Percentiles rank a stretch among this genome's conserved stretches.
Evolutionary conservation across 129 eudicot genomes (phyloP).

Genomic region (Arctium minus): DNA sequence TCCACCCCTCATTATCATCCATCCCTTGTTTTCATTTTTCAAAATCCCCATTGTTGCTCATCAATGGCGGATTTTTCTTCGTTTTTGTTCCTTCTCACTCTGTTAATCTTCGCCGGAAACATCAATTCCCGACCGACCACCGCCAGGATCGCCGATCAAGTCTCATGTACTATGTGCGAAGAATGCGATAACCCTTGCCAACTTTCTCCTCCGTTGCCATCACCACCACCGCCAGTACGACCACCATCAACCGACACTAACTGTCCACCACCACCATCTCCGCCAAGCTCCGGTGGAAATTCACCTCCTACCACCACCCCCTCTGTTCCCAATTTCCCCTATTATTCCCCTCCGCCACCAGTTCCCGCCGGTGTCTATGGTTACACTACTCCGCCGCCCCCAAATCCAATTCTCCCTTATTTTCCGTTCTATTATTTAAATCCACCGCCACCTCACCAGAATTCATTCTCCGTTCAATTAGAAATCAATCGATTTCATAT

Average conservation of each 20-base stretch:
- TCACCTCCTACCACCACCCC: slow-evolving; percentile 33
- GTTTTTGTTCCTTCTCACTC: slow-evolving; percentile 2
- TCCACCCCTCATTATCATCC: not conserved
- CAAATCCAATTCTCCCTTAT: slow-evolving; percentile 68
- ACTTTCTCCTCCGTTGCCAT: slow-evolving; percentile 29
- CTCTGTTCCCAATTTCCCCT: slow-evolving; percentile 27
- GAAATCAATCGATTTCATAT: not conserved
- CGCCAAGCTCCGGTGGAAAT: slow-evolving; percentile 8
- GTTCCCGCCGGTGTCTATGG: slow-evolving; percentile 5
- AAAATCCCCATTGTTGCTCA: not conserved
- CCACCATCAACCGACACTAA: slow-evolving; percentile 16
- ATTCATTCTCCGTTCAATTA: slow-evolving; percentile 16
- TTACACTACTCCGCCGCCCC: slow-evolving; percentile 54
- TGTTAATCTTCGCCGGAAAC: slow-evolving; percentile 6
- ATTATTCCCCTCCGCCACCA: slow-evolving; percentile 44
- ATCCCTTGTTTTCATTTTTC: not conserved
- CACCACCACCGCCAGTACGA: slow-evolving; percentile 21
- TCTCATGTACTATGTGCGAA: slow-evolving; percentile 65
- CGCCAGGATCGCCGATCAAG: slow-evolving; percentile 45
- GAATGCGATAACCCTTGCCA: slow-evolving; percentile 80
- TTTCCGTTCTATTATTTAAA: slow-evolving; percentile 59
- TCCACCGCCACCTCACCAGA: slow-evolving; percentile 39
- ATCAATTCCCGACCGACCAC: slow-evolving; percentile 8
- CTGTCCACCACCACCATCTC: slow-evolving; percentile 33
- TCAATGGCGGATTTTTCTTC: slow-evolving; percentile 16